Percentiles rank a stretch among this genome's conserved stretches.
These are phyloP conservation scores for Colletotrichum eremochloae DNA, from an alignment of 2,329 filamentous ascomycete species.

Conservation along the genomic window DNA sequence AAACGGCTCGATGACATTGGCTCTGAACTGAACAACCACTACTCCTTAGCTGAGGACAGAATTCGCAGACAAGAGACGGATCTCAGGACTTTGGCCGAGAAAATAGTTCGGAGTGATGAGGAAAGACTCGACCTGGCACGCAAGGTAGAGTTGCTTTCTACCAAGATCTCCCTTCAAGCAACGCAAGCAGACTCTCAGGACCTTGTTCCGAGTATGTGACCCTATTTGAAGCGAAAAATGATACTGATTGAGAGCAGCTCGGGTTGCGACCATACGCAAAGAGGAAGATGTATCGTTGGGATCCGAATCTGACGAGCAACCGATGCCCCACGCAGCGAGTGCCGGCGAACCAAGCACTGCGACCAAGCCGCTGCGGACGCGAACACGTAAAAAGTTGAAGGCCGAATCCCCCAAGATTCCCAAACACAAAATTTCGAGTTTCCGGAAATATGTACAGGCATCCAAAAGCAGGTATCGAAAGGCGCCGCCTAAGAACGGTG, in stretches of 20 bases:
- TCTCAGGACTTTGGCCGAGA: slow-evolving; percentile 1
- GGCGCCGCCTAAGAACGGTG: background rate
- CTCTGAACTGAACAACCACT: slow-evolving; percentile 10
- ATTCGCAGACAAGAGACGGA: slow-evolving; percentile 15
- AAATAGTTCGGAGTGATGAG: slow-evolving; percentile 8
- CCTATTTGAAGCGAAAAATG: background rate
- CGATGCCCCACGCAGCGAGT: background rate
- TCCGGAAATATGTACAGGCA: background rate
- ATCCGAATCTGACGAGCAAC: background rate
- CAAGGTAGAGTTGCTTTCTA: slow-evolving; percentile 12
- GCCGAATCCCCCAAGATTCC: background rate
- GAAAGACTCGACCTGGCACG: background rate
- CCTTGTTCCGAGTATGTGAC: background rate
- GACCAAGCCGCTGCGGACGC: background rate
- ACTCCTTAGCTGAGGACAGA: slow-evolving; percentile 6
- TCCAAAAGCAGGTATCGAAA: background rate
- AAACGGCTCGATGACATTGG: slow-evolving; percentile 21
- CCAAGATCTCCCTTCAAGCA: slow-evolving; percentile 6
- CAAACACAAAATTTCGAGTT: background rate
- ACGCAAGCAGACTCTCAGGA: background rate
- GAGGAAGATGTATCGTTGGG: background rate
- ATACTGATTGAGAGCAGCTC: background rate
- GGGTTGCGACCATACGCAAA: background rate
- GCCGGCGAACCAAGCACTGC: background rate
- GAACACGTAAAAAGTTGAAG: background rate